Evolutionary conservation across 2,329 filamentous ascomycete species (phyloP).

Genomic region (Furcasterigmium furcatum): DNA sequence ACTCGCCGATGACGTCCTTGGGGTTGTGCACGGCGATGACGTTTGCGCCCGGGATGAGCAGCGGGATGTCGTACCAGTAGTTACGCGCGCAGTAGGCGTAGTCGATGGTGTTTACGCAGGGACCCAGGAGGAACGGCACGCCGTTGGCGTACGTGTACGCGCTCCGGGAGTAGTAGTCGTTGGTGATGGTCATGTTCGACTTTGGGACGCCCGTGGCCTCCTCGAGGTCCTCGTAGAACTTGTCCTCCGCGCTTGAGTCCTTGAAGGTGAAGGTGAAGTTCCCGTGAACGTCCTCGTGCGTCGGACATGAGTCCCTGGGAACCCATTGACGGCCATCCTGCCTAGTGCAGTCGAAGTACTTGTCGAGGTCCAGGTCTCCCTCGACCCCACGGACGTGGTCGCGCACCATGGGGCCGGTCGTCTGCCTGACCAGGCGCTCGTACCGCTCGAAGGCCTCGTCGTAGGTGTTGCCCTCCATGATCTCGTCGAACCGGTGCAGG

Average conservation of each 20-base stretch:
- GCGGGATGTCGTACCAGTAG: constrained; percentile 13
- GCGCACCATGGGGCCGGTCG: constrained; percentile 2
- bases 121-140: background rate
- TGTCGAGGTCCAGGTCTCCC: constrained; percentile 3
- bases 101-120: background rate
- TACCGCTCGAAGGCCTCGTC: constrained; percentile 8
- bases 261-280: constrained; percentile 12
- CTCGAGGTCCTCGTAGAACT: constrained; percentile 12
- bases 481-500: background rate
- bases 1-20: constrained; percentile 9
- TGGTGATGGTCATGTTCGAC: background rate
- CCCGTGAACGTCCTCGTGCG: background rate
- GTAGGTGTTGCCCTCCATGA: background rate
- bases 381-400: constrained; percentile 7
- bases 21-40: constrained; percentile 13
- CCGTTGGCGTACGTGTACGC: background rate
- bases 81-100: background rate
- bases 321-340: background rate
- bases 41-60: background rate
- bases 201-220: constrained; percentile 9
- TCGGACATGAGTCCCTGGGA: background rate
- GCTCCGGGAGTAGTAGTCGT: background rate
- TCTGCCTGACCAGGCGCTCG: constrained; percentile 2
- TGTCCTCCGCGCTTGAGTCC: constrained; percentile 8
- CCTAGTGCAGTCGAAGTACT: constrained; percentile 10